Conservation (phyloP, 768 basidiomycete genomes). For the Xerocomellus intermedius region DNA sequence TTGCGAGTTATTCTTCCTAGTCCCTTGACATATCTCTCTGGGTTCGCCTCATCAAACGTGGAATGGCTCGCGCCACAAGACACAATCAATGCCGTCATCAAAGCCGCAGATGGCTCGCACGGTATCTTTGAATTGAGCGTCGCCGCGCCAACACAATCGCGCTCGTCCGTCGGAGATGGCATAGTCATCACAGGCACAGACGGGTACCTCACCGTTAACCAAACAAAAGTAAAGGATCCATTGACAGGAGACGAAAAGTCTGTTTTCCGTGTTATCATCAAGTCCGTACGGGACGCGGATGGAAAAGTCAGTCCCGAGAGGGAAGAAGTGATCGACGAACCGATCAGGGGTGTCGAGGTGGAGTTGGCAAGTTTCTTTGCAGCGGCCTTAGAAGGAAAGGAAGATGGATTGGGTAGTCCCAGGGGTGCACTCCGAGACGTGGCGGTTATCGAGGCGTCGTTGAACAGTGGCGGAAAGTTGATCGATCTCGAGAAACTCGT, state of each 20-base stretch:
- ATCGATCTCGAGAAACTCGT: slow-evolving; percentile 52
- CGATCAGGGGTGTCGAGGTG: slow-evolving; percentile 49
- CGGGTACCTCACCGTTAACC: slow-evolving; percentile 55
- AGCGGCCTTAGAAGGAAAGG: slow-evolving; percentile 45
- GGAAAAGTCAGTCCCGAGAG: slow-evolving; percentile 33
- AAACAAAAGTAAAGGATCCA: slow-evolving; percentile 26
- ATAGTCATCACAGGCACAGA: slow-evolving; percentile 57
- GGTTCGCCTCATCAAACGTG: slow-evolving; percentile 65
- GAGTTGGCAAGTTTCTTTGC: slow-evolving; percentile 62
- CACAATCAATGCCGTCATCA: slow-evolving; percentile 62
- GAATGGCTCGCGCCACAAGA: slow-evolving; percentile 76
- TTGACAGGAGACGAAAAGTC: slow-evolving; percentile 23
- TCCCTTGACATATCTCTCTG: slow-evolving; percentile 54
- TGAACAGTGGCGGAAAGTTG: slow-evolving; percentile 61
- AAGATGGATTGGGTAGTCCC: slow-evolving; percentile 60
- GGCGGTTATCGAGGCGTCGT: slow-evolving; percentile 73
- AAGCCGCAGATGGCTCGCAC: slow-evolving; percentile 47
- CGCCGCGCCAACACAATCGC: slow-evolving; percentile 49
- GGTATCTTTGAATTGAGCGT: slow-evolving; percentile 66
- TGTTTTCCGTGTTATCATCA: slow-evolving; percentile 41
- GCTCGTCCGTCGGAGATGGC: slow-evolving; percentile 30
- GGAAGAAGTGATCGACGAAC: slow-evolving; percentile 47
- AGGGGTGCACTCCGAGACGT: slow-evolving; percentile 68
- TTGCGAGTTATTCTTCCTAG: slow-evolving; percentile 59
- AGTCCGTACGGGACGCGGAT: slow-evolving; percentile 22